A percentile compares a stretch with the other conserved stretches of the same genome.
Evolutionary conservation across 495 filamentous ascomycete genomes (phyloP).

Genomic region (Podospora didyma): DNA sequence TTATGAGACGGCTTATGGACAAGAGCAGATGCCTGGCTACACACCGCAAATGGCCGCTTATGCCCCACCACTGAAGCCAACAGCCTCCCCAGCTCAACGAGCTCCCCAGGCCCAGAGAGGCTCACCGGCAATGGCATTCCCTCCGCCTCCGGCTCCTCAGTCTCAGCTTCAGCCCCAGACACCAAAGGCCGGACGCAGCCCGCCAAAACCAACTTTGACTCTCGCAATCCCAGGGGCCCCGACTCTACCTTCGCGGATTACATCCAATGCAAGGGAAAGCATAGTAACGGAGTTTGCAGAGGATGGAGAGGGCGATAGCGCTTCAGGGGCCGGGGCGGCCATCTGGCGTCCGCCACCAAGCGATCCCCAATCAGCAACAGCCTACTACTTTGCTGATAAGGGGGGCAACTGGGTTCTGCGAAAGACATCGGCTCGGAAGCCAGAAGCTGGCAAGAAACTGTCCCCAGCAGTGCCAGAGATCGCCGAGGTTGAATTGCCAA

Average conservation of each 20-base stretch:
- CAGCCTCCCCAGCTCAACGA: background rate
- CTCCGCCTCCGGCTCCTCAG: background rate
- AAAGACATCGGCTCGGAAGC: constrained; percentile 14
- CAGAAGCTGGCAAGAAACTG: constrained; percentile 7
- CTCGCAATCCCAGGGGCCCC: constrained; percentile 27
- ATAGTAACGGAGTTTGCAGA: constrained; percentile 45
- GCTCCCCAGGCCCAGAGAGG: background rate
- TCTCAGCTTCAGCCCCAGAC: constrained; percentile 11
- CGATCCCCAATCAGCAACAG: constrained; percentile 34
- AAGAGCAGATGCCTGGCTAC: too few species aligned
- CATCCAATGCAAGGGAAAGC: constrained; percentile 30
- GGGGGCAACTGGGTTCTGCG: constrained; percentile 44
- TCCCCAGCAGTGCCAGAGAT: constrained; percentile 10
- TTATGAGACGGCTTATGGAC: too few species aligned
- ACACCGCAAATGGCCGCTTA: too few species aligned
- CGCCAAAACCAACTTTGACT: constrained; percentile 29
- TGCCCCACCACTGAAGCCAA: background rate
- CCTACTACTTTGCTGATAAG: constrained; percentile 41
- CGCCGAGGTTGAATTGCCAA: constrained; percentile 30
- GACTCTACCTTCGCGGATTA: constrained; percentile 1
- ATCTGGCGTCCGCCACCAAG: constrained; percentile 39
- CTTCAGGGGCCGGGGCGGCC: constrained; percentile 23
- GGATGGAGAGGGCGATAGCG: constrained; percentile 36
- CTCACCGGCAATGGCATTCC: constrained; percentile 5
- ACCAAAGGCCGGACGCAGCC: constrained; percentile 11